Base-by-base conservation (phyloP, 345 rosid genomes). In the Salix viminalis region DNA sequence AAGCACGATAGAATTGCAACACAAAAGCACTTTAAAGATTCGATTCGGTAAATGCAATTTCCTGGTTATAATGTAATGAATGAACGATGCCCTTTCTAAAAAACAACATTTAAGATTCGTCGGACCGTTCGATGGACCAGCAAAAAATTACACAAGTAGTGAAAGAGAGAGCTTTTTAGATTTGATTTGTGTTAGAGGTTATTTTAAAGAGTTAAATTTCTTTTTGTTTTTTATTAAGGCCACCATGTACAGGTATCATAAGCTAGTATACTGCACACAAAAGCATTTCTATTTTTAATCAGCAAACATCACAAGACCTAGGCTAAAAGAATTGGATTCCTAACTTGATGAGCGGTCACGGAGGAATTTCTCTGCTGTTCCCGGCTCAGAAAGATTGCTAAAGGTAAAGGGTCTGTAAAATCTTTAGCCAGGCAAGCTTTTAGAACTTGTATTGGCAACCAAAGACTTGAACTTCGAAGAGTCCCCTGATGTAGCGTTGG, bases 401-500 rank as follows among this genome's bases (percentile, higher is more conserved):
- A 11, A 64, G 50, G 44, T 71, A 10, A 11, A 64, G 50, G 44
- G 28, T 11, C 10, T n/a, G 16, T 1, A 5, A 28, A 72, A 52
- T 52, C 28, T 23, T 88, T 76, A 94, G 73, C 89, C 91, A 69
- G 98, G 92, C 90, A 96, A 86, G 86, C 99, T 96, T 77, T 93
- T 96, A 13, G 92, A 93, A 69, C 99, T 96, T 18, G 98, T 88
- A 75, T 96, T 96, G 56, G 89, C 75, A 60, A 85, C 91, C 76
- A 96, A 82, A 8, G 94, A 75, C 84, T 96, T 93, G 36, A 89
- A 84, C 80, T 83, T 88, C 23, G 86, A 81, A 80, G 80, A 41
- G 39, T 84, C 91, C 60, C 68, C 82, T 66, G 70, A 75, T 62
- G 72, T 75, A 42, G 70, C 78, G 79, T 82, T 89, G 10, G 98